A percentile compares a stretch with the other conserved stretches of the same genome.
Conservation (phyloP, 129 eudicot genomes). For the Arctium minus region DNA sequence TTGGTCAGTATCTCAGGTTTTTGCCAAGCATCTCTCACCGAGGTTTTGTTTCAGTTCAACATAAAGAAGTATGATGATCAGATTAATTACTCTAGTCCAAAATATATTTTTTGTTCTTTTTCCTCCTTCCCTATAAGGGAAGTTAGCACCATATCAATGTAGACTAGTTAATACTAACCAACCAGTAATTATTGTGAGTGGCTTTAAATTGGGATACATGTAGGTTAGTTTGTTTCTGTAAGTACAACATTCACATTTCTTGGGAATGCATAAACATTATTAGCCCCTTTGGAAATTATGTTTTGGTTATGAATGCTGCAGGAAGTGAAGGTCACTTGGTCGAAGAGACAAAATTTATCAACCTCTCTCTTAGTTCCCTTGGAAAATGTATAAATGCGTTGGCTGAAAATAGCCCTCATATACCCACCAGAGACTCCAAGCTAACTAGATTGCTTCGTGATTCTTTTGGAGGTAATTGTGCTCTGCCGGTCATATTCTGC, state of each 20-base stretch:
- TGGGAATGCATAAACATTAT: slow-evolving; percentile 6
- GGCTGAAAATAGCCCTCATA: slow-evolving; percentile 95
- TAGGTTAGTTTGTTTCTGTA: background rate
- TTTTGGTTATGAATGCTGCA: slow-evolving; percentile 32
- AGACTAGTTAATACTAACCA: background rate
- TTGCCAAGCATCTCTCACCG: background rate
- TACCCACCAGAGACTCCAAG: slow-evolving; percentile 95
- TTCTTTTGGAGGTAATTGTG: slow-evolving; percentile 85
- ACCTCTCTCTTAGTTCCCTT: slow-evolving; percentile 90
- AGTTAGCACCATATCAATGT: slow-evolving; percentile 9
- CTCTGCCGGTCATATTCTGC: slow-evolving; percentile 6
- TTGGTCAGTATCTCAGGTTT: background rate
- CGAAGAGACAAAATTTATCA: slow-evolving; percentile 96
- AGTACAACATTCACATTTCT: background rate
- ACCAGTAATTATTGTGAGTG: background rate
- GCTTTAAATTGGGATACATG: background rate
- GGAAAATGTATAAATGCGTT: slow-evolving; percentile 97
- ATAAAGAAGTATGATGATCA: background rate
- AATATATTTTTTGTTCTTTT: background rate
- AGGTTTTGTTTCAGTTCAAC: background rate
- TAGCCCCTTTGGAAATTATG: slow-evolving; percentile 7
- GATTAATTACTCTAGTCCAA: background rate
- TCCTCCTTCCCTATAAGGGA: background rate
- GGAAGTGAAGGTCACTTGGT: slow-evolving; percentile 93
- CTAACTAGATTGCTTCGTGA: slow-evolving; percentile 94